phyloP scores from a whole-genome alignment of 108 stramenopile genomes.

The Nitzschia sp. region DNA sequence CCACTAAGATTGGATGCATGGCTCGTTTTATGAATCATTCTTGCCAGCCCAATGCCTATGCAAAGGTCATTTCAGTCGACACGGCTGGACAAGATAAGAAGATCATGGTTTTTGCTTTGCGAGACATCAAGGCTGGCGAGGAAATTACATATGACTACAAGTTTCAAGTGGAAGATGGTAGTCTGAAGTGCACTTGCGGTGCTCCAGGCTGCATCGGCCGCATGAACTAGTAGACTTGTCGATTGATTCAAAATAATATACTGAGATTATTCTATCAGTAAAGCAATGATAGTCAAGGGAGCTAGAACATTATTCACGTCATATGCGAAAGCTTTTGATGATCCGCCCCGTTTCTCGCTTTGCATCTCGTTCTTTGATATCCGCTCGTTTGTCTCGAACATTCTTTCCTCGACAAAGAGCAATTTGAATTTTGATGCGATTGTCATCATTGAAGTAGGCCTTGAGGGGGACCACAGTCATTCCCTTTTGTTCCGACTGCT shows the following conservation, averaged over 20 bases:
- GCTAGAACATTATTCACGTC: neutral
- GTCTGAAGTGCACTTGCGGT: slow-evolving; percentile 69
- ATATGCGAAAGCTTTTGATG: slow-evolving; percentile 67
- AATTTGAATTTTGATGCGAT: slow-evolving; percentile 80
- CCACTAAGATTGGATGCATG: slow-evolving; percentile 87
- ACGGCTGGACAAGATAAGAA: slow-evolving; percentile 66
- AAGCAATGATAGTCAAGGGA: neutral
- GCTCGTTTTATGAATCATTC: slow-evolving; percentile 95
- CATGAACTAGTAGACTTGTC: slow-evolving; percentile 52
- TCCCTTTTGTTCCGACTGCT: slow-evolving; percentile 47
- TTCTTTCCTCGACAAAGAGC: slow-evolving; percentile 84
- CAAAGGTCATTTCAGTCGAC: slow-evolving; percentile 75
- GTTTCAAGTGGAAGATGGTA: slow-evolving; percentile 84
- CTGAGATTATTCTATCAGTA: neutral
- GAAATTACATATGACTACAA: slow-evolving; percentile 96
- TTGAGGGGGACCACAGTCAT: slow-evolving; percentile 81
- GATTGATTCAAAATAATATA: neutral
- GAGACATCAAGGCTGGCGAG: slow-evolving; percentile 80
- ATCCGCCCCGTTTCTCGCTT: slow-evolving; percentile 74
- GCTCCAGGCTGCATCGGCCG: slow-evolving; percentile 77
- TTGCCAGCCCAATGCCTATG: slow-evolving; percentile 89
- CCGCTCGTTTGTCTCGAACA: slow-evolving; percentile 78
- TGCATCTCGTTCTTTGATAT: slow-evolving; percentile 75
- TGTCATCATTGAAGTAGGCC: slow-evolving; percentile 86
- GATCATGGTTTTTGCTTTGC: slow-evolving; percentile 87